A percentile compares a stretch with the other conserved stretches of the same genome.
Evolutionary conservation across 805 yeast genomes (phyloP).

Genomic region (Metschnikowia chrysomelidarum): DNA sequence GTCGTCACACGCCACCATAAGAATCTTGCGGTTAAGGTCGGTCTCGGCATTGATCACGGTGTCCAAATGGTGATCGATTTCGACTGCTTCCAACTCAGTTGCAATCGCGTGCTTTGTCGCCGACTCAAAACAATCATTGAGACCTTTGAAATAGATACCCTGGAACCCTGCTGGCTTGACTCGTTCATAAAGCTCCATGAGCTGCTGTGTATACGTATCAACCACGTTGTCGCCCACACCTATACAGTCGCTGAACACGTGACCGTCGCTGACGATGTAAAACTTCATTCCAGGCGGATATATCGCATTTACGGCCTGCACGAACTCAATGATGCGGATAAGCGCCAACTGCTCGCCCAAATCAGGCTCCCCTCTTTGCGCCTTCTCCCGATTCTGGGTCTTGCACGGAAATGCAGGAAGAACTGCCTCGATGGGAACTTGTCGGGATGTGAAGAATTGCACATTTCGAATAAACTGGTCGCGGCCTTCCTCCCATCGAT

Average conservation of each 20-base stretch:
- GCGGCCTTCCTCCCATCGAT: slow-evolving; percentile 47
- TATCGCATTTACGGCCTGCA: slow-evolving; percentile 27
- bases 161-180: slow-evolving; percentile 30
- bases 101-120: slow-evolving; percentile 15
- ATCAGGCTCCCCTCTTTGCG: slow-evolving; percentile 49
- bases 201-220: slow-evolving; percentile 43
- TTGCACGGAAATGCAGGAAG: slow-evolving; percentile 67
- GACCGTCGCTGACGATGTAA: slow-evolving; percentile 63
- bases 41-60: slow-evolving; percentile 33
- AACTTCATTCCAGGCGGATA: slow-evolving; percentile 57
- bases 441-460: slow-evolving; percentile 48
- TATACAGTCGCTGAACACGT: slow-evolving; percentile 62
- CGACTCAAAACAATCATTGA: slow-evolving; percentile 35
- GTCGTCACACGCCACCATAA: slow-evolving; percentile 39
- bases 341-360: slow-evolving; percentile 46
- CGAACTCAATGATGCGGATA: slow-evolving; percentile 30
- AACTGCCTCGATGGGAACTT: slow-evolving; percentile 50
- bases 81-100: slow-evolving; percentile 20
- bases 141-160: slow-evolving; percentile 32
- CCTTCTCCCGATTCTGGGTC: slow-evolving; percentile 56
- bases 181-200: slow-evolving; percentile 42
- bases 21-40: slow-evolving; percentile 36
- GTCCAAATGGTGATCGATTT: slow-evolving; percentile 31
- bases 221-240: slow-evolving; percentile 59
- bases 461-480: slow-evolving; percentile 41